phyloP scores from a whole-genome alignment of 2,329 filamentous ascomycete genomes.

The Helotiales sp. region DNA sequence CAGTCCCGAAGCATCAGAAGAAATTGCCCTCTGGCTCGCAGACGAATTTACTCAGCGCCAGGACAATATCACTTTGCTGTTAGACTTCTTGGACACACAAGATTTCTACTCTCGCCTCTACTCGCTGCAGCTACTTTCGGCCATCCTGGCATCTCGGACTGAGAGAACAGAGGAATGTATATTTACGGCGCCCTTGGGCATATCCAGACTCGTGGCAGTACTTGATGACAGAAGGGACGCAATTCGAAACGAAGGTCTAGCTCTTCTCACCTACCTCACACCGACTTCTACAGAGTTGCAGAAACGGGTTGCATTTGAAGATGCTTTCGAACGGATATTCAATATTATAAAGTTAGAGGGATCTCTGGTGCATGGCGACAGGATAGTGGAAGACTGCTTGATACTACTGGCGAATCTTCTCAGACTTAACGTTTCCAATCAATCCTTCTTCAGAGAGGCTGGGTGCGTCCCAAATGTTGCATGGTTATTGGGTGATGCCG shows the following conservation, averaged over 20 bases:
- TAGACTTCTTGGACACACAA: conserved; percentile 83
- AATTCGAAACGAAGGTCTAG: conserved; percentile 83
- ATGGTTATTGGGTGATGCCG: conserved; percentile 67
- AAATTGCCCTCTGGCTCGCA: conserved; percentile 93
- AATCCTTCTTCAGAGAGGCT: conserved; percentile 90
- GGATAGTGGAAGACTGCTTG: conserved; percentile 90
- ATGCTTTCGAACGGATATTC: conserved; percentile 88
- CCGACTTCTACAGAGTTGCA: conserved; percentile 87
- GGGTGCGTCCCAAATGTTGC: conserved; percentile 78
- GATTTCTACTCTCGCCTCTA: conserved; percentile 94
- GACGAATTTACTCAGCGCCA: conserved; percentile 98
- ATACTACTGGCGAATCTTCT: conserved; percentile 90
- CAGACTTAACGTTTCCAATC: conserved; percentile 86
- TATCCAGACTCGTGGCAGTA: conserved; percentile 81
- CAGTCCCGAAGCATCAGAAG: conserved; percentile 92
- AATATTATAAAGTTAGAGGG: conserved; percentile 82
- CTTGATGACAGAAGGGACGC: conserved; percentile 87
- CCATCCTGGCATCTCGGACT: conserved; percentile 82
- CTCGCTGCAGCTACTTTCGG: conserved; percentile 84
- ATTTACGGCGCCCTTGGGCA: conserved; percentile 84
- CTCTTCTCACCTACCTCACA: conserved; percentile 87
- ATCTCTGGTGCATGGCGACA: conserved; percentile 78
- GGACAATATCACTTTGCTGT: conserved; percentile 90
- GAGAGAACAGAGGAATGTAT: conserved; percentile 96
- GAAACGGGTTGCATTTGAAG: conserved; percentile 94